Evolutionary conservation across 2,329 filamentous ascomycete genomes (phyloP).

Genomic region (Chlorencoelia australis): DNA sequence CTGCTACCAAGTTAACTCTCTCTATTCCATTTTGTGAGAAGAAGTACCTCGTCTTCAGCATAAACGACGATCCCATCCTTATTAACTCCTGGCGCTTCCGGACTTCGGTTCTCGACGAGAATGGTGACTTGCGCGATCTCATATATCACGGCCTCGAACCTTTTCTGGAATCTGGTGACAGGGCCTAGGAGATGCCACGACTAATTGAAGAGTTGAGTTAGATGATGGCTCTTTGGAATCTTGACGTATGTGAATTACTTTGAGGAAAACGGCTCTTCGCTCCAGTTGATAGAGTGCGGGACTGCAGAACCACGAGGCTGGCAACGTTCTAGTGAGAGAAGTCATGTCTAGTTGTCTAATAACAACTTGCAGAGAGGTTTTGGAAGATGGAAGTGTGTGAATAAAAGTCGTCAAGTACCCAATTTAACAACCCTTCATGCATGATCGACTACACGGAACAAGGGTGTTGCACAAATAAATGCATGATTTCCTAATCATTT

Average conservation of each 20-base stretch:
- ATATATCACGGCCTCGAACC: constrained; percentile 34
- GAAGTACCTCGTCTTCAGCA: constrained; percentile 17
- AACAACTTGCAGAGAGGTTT: background rate
- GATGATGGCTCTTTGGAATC: background rate
- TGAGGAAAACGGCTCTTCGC: constrained; percentile 38
- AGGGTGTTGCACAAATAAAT: too few relatives aligned
- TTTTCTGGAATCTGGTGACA: constrained; percentile 36
- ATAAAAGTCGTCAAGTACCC: too few relatives aligned
- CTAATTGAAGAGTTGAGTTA: constrained; percentile 19
- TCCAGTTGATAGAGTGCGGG: constrained; percentile 39
- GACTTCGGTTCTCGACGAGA: constrained; percentile 28
- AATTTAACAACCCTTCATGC: too few relatives aligned
- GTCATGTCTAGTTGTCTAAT: too few relatives aligned
- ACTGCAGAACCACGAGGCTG: constrained; percentile 44
- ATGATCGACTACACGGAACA: too few relatives aligned
- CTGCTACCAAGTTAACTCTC: too few relatives aligned
- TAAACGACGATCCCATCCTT: constrained; percentile 32
- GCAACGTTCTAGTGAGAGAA: constrained; percentile 32
- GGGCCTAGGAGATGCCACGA: constrained; percentile 44
- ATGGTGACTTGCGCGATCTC: constrained; percentile 39
- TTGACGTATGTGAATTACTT: too few relatives aligned
- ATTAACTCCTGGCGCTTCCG: constrained; percentile 12
- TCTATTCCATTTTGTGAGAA: too few relatives aligned
- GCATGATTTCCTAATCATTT: too few relatives aligned
- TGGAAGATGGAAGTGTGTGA: background rate